Conservation (phyloP, 345 rosid species). For the Eucalyptus tenuipes region DNA sequence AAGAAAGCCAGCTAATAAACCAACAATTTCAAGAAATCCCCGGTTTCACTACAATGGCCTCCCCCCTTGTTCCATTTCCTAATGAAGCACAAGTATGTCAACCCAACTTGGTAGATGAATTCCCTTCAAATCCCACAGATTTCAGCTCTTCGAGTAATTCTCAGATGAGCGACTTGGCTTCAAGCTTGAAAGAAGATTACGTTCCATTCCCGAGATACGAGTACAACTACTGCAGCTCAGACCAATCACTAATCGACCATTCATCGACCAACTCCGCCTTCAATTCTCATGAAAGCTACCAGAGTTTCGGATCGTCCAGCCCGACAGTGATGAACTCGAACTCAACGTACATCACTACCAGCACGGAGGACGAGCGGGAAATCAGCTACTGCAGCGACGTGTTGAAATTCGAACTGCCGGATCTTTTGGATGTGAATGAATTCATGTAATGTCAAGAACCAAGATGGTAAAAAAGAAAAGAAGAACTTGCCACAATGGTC, state of each 20-base stretch:
- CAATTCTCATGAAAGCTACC: constrained; percentile 1
- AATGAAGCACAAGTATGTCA: not conserved
- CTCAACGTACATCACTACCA: constrained; percentile 41
- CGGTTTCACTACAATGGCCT: not conserved
- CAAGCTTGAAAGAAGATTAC: constrained; percentile 13
- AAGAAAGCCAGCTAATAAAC: constrained; percentile 12
- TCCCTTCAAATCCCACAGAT: not conserved
- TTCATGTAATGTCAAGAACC: constrained; percentile 28
- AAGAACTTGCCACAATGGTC: not conserved
- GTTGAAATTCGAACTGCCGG: constrained; percentile 48
- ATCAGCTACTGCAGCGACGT: constrained; percentile 47
- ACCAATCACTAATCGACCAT: not conserved
- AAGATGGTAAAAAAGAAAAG: not conserved
- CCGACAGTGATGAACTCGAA: constrained; percentile 51
- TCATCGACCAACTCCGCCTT: constrained; percentile 14
- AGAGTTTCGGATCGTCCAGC: constrained; percentile 35
- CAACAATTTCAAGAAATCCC: not conserved
- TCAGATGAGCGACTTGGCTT: not conserved
- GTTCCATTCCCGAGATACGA: not conserved
- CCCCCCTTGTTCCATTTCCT: not conserved
- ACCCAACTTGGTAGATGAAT: not conserved
- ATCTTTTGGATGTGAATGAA: constrained; percentile 39
- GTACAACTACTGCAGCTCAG: not conserved
- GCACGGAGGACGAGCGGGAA: constrained; percentile 71
- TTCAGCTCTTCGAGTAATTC: not conserved